Evolutionary conservation across 106 monocot species (phyloP).

Genomic region (Vanilla planifolia): DNA sequence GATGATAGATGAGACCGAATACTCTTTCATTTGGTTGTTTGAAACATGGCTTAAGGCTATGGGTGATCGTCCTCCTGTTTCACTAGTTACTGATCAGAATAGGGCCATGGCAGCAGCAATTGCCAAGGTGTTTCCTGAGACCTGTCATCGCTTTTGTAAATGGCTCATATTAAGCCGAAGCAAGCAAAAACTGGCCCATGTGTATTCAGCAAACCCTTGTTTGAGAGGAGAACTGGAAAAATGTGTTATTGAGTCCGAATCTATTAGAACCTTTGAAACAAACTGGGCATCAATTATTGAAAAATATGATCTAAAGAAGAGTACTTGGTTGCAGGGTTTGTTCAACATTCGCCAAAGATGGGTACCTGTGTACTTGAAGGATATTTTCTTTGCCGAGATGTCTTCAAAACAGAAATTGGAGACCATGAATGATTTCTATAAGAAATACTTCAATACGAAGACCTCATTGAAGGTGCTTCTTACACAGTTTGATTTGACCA

Average conservation of each 20-base stretch:
- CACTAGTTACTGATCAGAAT: slow-evolving; percentile 86
- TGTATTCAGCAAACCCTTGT: slow-evolving; percentile 62
- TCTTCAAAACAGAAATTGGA: slow-evolving; percentile 71
- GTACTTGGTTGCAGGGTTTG: slow-evolving; percentile 82
- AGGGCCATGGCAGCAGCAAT: slow-evolving; percentile 75
- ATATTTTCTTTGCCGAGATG: slow-evolving; percentile 77
- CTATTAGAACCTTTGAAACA: slow-evolving; percentile 66
- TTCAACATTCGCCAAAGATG: slow-evolving; percentile 86
- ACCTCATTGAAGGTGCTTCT: slow-evolving; percentile 86
- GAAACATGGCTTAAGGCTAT: slow-evolving; percentile 93
- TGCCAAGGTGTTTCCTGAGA: slow-evolving; percentile 71
- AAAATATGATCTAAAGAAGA: slow-evolving; percentile 80
- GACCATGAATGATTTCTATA: slow-evolving; percentile 92
- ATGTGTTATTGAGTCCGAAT: slow-evolving; percentile 71
- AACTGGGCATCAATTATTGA: slow-evolving; percentile 70
- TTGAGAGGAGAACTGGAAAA: slow-evolving; percentile 72
- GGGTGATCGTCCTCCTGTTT: slow-evolving; percentile 66
- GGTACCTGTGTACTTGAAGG: slow-evolving; percentile 77
- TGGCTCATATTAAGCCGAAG: slow-evolving; percentile 90
- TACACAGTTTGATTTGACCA: slow-evolving; percentile 77
- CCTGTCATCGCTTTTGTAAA: slow-evolving; percentile 91
- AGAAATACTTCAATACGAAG: slow-evolving; percentile 86
- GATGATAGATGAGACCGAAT: slow-evolving; percentile 88
- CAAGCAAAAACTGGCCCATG: slow-evolving; percentile 84
- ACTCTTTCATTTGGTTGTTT: slow-evolving; percentile 87